Evolutionary conservation across 305 asterid genomes (phyloP), one percentile per base, ranked within the genome.

Genomic region (Ilex paraguariensis): DNA sequence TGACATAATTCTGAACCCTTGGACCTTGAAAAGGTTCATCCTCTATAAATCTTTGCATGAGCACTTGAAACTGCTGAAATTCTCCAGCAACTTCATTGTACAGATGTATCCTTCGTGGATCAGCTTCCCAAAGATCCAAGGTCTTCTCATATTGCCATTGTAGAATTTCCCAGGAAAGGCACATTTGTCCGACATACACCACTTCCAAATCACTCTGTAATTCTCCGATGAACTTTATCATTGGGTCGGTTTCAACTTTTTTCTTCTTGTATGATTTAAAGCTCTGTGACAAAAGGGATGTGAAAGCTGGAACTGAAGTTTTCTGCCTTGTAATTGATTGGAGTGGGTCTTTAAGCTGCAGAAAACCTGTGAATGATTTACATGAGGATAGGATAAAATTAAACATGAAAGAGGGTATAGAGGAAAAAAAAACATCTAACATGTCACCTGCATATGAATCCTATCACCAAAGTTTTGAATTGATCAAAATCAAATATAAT

Each of bases 131-230:
- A 55, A 94, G 67, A 56, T 78, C 92, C 36, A 92, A 72, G 73
- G 92, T 90, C 71, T 85, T 94, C 28, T 74, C 86, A 46, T 91
- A 87, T 72, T 91, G 91, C 98, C 96, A 88, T 33, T 85, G 87
- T 70, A 94, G 76, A 82, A 88, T 81, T 68, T 94, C 99, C 99
- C 99, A 94, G 0, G 99, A 91, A 48, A 86, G 93, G 73, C 99
- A 91, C 88, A 80, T 82, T 62, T 91, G 98, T 15, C 95, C 99
- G 3, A 91, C 96, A 66, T 94, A 94, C 2, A 94, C 93, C 45
- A 75, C 82, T 67, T 94, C 99, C 5, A 94, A 84, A 73, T 94
- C 98, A 45, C 88, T 80, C 76, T 87, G 78, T 67, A 91, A 54
- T 73, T 91, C 99, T 63, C 83, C 67, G 57, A 94, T 67, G 17